Base-by-base conservation (phyloP, 2,329 filamentous ascomycete genomes). In the Triangularia setosa region DNA sequence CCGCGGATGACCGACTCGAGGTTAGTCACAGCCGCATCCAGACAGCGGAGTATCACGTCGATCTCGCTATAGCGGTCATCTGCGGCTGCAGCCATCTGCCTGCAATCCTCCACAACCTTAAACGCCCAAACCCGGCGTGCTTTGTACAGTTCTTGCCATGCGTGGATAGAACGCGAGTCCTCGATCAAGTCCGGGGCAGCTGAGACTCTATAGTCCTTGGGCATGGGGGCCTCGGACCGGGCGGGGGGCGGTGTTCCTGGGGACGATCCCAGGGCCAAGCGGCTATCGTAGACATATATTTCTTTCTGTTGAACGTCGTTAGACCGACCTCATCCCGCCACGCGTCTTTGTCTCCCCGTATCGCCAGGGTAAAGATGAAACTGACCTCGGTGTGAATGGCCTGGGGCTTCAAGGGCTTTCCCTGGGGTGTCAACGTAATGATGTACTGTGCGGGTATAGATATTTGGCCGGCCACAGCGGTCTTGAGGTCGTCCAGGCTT, bases 241-340 rank as follows among this genome's bases (percentile, higher is more conserved):
- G 81, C 75, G 18, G 77, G 77, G 11, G 58, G 76, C 6, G 79
- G 73, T 56, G 77, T 75, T 40, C 77, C 78, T 7, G 82, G 72
- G 60, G 84, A 80, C 58, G 83, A 78, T 59, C 86, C 77, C 68
- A 89, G 83, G 68, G 90, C 87, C 71, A 90, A 87, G 70, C 89
- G 87, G 67, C 93, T 90, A 77, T 97, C 93, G 78, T 96, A 99
- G 60, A 98, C 87, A 75, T 91, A 98, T 64, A 99, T 88, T 75
- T 98, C 93, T 69, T 87, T 91, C 90, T 96, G 70, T 27, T 12
- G 11, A 14, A 30, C 56, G 30, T 24, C 4, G 25, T 24, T 52
- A 62, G 64, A 67, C 28, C 68, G 11, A n/a, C 33, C 33, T 40
- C 33, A 4, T 40, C 33, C 16, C 33, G 33, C 16, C 7, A 5